Base-by-base conservation (phyloP, 2,329 filamentous ascomycete genomes). In the Aureobasidium leucospermi region DNA sequence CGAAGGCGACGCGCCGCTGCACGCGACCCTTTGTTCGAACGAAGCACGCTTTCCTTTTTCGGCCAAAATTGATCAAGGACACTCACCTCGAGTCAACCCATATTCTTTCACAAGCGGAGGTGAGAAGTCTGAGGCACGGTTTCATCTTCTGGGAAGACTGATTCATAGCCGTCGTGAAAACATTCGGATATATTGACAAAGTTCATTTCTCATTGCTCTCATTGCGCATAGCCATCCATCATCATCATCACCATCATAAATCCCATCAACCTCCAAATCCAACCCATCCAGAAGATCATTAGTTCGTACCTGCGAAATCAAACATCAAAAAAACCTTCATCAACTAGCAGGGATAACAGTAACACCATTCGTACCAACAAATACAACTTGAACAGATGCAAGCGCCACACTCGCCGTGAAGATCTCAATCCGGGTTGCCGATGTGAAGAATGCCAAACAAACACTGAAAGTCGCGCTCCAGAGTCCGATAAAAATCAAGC, bases 381-480 rank as follows among this genome's bases (percentile, higher is more conserved):
- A 67, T 5, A 67, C 66, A 4, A 68, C 66, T 45, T 68, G 66
- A 6, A 68, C 66, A 10, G 57, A 61, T 13, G 67, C 66, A 58
- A 66, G 51, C 3, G 66, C 64, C 5, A 63, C 64, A 38, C 63
- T 63, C 1, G 63, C 66, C 34, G 64, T 65, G 39, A 67, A 67
- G 10, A 67, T 62, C 42, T 68, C 65, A n/a, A 67, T 63, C 15
- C 63, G 61, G 19, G 61, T 63, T 3, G 67, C 66, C 19, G 64
- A 61, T 0, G 64, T 67, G 42, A 67, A 67, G 11, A 67, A 41
- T 4, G 64, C 62, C 34, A 67, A 36, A 3, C 59, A 62, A 2
- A 59, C 55, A n/a, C 64, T 61, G 49, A 67, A 68, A 8, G 67
- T 48, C 10, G 60, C 59, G 11, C 62, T 62, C 60, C 66, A 67